These are phyloP conservation scores for Umbelopsis sp. DNA, from an alignment of 192 early-diverging fungal species.

Conservation along the genomic window DNA sequence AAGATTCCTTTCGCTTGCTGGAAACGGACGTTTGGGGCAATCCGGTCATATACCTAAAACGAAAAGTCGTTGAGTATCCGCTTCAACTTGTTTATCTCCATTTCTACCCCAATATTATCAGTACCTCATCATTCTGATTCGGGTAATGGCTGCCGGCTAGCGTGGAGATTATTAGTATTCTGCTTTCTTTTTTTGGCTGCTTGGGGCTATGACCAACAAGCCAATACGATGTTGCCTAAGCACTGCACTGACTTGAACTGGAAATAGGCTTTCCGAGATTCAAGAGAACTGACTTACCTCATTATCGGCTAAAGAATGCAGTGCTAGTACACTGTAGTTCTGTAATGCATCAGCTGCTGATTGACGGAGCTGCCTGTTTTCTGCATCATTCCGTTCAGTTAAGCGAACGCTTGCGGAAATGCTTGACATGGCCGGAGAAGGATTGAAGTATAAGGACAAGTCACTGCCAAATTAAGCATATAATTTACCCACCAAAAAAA, in stretches of 20 bases:
- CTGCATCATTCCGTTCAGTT: conserved; percentile 14
- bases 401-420: conserved; percentile 7
- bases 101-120: background rate
- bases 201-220: background rate
- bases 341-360: conserved; percentile 15
- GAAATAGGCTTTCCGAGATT: too few relatives aligned
- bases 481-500: background rate
- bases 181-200: too few relatives aligned
- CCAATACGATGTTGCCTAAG: background rate
- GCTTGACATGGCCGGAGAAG: background rate
- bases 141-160: conserved; percentile 15
- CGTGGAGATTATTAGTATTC: too few relatives aligned
- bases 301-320: conserved; percentile 16
- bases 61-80: background rate
- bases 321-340: background rate
- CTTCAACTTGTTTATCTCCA: background rate
- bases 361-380: background rate
- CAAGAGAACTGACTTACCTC: background rate
- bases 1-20: conserved; percentile 6
- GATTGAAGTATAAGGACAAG: background rate
- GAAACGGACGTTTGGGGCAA: conserved; percentile 8
- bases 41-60: conserved; percentile 10
- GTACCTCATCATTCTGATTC: conserved; percentile 13
- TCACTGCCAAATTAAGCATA: background rate
- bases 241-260: too few relatives aligned